Evolutionary conservation across 441 rosid genomes (phyloP), one percentile per base, ranked within the genome.

Genomic region (Erodium moschatum): DNA sequence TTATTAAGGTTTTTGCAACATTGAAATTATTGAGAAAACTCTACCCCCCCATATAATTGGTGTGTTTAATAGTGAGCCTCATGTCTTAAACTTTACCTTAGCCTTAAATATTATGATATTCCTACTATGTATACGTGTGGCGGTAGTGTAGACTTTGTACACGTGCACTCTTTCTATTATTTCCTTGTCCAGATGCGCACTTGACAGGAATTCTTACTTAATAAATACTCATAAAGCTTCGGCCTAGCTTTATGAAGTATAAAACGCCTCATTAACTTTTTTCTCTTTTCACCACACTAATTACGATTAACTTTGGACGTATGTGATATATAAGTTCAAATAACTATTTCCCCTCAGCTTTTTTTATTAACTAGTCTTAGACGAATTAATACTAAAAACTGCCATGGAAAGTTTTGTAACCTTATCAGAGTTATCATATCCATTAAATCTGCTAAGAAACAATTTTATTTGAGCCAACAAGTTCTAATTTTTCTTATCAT

Each of bases 151-250:
- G 27, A 24, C 27, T 24, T 54, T 54, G 2, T 54, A 16, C 62
- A 54, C 62, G 21, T 19, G 27, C 15, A 24, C 24, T 44, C 11
- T 18, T 54, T 18, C 21, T 18, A 1, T 54, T 54, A 7, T 54
- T 54, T 18, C 12, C 62, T 54, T 54, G 62, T 54, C 62, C 62
- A 54, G 62, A 54, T 52, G 60, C 62, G 6, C 62, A 54, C 24
- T 54, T 54, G 24, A 9, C 62, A 16, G 42, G 62, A 16, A 54
- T 54, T 18, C 20, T 54, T 54, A 54, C 18, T 54, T 54, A 19
- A 6, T 12, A 2, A 52, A 54, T 54, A 6, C 27, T 12, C 50
- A 11, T 12, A 12, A 44, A 10, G 50, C 50, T 44, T 11, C 1
- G 3, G n/a, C 50, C 50, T 9, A 44, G 50, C 50, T 44, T 44